Evolutionary conservation across 257 asterid species (phyloP), one percentile per base, ranked within the genome.

Genomic region (Solanum phureja): DNA sequence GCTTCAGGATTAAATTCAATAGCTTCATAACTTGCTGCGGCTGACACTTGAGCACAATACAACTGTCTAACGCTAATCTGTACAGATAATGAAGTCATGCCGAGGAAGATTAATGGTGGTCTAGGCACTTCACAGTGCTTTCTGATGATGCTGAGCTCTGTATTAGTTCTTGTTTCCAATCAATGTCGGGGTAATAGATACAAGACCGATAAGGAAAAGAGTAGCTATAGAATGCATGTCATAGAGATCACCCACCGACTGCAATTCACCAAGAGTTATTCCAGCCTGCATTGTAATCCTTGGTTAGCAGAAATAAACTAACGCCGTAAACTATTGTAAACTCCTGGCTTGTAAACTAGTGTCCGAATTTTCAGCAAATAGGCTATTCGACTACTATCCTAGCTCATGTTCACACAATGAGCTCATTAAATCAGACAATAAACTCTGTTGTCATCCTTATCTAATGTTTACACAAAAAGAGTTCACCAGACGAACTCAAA

Each of bases 181-280:
- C 92, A 96, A 88, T 23, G 98, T 93, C 19, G 99, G 99, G 60
- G 98, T 94, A 21, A 96, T 79, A 34, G 92, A 82, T 64, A 95
- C 93, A 27, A 93, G 89, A 40, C 99, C 99, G 40, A 96, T 96
- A n/a, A 96, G 96, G 90, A 96, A 94, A 87, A 96, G 84, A 7
- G 98, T 94, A 35, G 95, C 97, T 46, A 96, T 90, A 37, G 98
- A 96, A 89, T 94, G 96, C 91, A 95, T 89, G 90, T 96, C 98
- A 27, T 96, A 96, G 42, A 95, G 95, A 89, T 96, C 99, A 69
- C 98, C 99, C 86, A 96, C 89, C 1, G 99, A 95, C 86, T 94
- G 95, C 94, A 96, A 90, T 24, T 96, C 99, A 1, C 98, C 98
- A 74, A 96, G 94, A 77, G 98, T 91, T 82, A 96, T 93, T 90